These are phyloP conservation scores for Nicotiana rustica DNA, from an alignment of 305 asterid species.

Conservation along the genomic window DNA sequence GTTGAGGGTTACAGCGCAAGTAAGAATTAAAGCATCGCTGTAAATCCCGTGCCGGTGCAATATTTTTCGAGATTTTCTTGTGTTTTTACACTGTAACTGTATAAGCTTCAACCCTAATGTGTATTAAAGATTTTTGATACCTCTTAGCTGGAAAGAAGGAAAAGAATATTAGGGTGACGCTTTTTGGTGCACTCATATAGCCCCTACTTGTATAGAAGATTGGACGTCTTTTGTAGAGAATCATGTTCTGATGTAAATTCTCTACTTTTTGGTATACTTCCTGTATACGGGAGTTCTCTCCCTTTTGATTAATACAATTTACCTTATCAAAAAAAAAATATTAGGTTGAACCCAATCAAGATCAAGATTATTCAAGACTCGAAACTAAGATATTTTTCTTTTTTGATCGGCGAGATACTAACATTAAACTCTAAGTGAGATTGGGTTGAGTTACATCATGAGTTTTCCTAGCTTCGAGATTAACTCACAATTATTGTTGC, in stretches of 20 bases:
- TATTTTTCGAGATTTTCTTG: neutral
- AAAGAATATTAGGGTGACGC: conserved; percentile 22
- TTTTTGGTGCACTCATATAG: too few relatives aligned
- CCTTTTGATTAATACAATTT: too few relatives aligned
- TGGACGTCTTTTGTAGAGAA: too few relatives aligned
- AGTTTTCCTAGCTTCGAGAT: neutral
- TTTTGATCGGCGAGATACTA: neutral
- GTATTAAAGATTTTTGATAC: neutral
- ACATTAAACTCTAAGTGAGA: neutral
- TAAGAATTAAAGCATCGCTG: neutral
- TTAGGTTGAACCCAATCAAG: conserved; percentile 2
- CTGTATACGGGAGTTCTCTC: too few relatives aligned
- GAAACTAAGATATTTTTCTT: neutral
- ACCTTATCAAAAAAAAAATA: too few relatives aligned
- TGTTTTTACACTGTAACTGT: neutral
- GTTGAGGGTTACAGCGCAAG: neutral
- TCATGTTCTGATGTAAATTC: too few relatives aligned
- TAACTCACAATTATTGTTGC: neutral
- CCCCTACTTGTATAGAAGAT: too few relatives aligned
- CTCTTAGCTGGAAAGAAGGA: neutral
- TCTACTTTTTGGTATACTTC: too few relatives aligned
- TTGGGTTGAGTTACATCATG: conserved; percentile 28
- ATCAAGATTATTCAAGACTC: neutral
- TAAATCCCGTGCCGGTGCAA: neutral
- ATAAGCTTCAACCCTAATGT: conserved; percentile 2